Conservation (phyloP, 2,329 filamentous ascomycete genomes). For the Colletotrichum lindemuthianum region DNA sequence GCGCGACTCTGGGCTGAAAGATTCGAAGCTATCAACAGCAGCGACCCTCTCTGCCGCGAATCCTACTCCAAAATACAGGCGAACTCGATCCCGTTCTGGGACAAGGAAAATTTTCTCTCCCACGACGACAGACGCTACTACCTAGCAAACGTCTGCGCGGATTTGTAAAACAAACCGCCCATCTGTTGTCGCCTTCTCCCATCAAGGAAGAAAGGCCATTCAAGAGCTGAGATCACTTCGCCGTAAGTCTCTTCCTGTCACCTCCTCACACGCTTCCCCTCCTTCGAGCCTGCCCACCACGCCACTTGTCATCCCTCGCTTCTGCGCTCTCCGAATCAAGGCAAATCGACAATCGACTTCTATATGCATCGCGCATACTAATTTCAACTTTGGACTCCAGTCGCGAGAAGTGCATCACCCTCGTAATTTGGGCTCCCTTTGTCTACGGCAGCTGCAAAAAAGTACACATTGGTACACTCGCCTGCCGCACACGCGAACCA, state of each 20-base stretch:
- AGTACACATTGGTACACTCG: slow-evolving; percentile 18
- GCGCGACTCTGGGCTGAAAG: slow-evolving; percentile 24
- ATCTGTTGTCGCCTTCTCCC: slow-evolving; percentile 23
- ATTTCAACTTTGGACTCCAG: slow-evolving; percentile 11
- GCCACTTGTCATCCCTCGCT: neutral
- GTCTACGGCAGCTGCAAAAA: slow-evolving; percentile 30
- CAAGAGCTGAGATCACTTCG: slow-evolving; percentile 39
- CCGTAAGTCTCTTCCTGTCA: slow-evolving; percentile 25
- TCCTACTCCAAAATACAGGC: slow-evolving; percentile 29
- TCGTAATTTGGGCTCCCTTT: slow-evolving; percentile 34
- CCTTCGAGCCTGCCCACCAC: slow-evolving; percentile 21
- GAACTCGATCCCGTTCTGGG: slow-evolving; percentile 33
- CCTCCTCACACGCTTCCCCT: slow-evolving; percentile 19
- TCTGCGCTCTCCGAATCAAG: slow-evolving; percentile 1
- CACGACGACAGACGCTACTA: slow-evolving; percentile 30
- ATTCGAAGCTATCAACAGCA: slow-evolving; percentile 36
- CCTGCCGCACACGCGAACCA: slow-evolving; percentile 32
- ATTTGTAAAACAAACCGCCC: slow-evolving; percentile 13
- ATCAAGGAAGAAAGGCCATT: slow-evolving; percentile 26
- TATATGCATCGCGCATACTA: slow-evolving; percentile 14
- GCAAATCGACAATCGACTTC: neutral
- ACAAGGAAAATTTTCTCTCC: slow-evolving; percentile 34
- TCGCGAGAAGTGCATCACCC: slow-evolving; percentile 39
- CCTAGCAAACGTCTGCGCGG: slow-evolving; percentile 17
- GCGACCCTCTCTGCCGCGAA: slow-evolving; percentile 34